Evolutionary conservation across 768 basidiomycete genomes (phyloP).

Genomic region (Multifurca ochricompacta): DNA sequence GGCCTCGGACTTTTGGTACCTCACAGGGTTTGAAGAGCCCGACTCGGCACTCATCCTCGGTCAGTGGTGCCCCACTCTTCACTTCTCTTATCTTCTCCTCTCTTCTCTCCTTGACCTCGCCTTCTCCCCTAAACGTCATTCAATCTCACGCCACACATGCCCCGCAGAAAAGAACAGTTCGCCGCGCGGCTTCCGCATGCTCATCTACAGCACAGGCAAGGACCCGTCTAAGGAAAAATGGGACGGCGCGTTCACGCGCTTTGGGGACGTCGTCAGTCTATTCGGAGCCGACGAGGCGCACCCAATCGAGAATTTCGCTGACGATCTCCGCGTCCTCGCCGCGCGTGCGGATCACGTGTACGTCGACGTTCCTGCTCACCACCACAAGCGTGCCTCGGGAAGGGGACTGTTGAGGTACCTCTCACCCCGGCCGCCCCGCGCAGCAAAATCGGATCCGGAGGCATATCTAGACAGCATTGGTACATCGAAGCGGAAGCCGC

Average conservation of each 20-base stretch:
- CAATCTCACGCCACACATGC: no score
- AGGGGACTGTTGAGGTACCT: conserved; percentile 22
- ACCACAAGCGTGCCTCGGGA: not conserved
- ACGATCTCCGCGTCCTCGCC: conserved; percentile 50
- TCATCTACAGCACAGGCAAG: conserved; percentile 71
- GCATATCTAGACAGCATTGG: conserved; percentile 47
- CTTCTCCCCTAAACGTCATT: not conserved
- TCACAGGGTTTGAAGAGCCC: conserved; percentile 94
- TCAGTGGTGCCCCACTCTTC: conserved; percentile 26
- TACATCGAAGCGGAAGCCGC: conserved; percentile 37
- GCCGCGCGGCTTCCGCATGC: conserved; percentile 77
- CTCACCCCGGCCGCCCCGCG: conserved; percentile 13
- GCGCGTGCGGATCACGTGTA: conserved; percentile 40
- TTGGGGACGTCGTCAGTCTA: conserved; percentile 51
- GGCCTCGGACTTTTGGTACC: conserved; percentile 88
- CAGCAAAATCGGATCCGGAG: conserved; percentile 43
- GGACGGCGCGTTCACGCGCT: conserved; percentile 82
- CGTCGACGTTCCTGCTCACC: conserved; percentile 30
- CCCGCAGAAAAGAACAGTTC: conserved; percentile 58
- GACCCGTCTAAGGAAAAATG: conserved; percentile 77
- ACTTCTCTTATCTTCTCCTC: not conserved
- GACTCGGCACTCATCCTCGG: conserved; percentile 84
- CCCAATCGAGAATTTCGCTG: conserved; percentile 46
- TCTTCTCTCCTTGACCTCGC: conserved; percentile 9
- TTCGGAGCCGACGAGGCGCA: conserved; percentile 76